Evolutionary conservation across 176 grass and related monocot species (phyloP).

Genomic region (Zea luxurians): DNA sequence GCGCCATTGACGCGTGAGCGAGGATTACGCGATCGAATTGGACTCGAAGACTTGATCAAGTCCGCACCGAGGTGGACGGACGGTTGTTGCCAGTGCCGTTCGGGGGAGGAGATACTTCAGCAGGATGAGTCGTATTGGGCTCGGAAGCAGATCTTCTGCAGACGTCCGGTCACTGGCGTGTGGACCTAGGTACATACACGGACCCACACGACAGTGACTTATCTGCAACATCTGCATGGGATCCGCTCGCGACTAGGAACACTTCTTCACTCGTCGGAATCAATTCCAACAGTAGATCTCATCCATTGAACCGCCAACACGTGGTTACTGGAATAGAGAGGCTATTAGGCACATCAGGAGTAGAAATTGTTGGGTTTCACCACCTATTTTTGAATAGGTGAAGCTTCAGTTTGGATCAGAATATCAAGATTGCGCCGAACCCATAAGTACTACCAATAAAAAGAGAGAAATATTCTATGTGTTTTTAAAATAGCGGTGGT

Average conservation of each 20-base stretch:
- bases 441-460: too few relatives aligned
- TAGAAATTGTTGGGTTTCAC: too few relatives aligned
- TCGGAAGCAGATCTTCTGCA: neutral
- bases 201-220: too few relatives aligned
- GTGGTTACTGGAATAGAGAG: too few relatives aligned
- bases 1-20: neutral
- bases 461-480: too few relatives aligned
- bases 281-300: neutral
- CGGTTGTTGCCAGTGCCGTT: neutral
- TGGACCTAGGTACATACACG: too few relatives aligned
- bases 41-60: neutral
- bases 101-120: neutral
- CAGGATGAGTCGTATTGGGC: neutral
- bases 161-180: too few relatives aligned
- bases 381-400: neutral
- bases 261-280: neutral
- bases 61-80: neutral
- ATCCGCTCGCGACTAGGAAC: too few relatives aligned
- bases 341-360: too few relatives aligned
- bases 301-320: neutral
- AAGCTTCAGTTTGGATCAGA: neutral
- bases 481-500: neutral
- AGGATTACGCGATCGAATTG: neutral
- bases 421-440: too few relatives aligned
- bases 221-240: too few relatives aligned